A percentile compares a stretch with the other conserved stretches of the same genome.
These are phyloP conservation scores for Teratosphaeria destructans DNA, from an alignment of 2,329 filamentous ascomycete genomes.

Conservation along the genomic window DNA sequence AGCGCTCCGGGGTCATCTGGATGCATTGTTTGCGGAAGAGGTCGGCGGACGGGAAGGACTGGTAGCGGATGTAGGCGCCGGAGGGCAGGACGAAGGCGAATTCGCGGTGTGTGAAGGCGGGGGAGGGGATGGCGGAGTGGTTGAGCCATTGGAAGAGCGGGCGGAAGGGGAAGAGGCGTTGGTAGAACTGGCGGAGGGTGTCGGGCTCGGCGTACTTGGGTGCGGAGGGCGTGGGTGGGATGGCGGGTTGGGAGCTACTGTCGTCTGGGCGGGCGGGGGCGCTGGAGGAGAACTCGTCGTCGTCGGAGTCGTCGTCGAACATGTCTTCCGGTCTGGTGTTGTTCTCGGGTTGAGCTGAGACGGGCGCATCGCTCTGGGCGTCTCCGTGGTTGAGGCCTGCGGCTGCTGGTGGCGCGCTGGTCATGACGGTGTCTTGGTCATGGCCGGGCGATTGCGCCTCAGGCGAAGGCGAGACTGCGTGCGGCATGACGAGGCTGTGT, in stretches of 20 bases:
- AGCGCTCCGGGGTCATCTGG: constrained; percentile 77
- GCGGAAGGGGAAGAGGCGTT: constrained; percentile 88
- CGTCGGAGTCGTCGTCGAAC: constrained; percentile 46
- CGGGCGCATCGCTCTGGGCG: constrained; percentile 7
- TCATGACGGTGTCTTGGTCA: constrained; percentile 25
- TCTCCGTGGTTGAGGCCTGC: constrained; percentile 10
- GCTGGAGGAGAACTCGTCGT: constrained; percentile 49
- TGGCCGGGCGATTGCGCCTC: constrained; percentile 12
- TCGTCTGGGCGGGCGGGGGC: constrained; percentile 37
- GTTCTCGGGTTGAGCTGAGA: constrained; percentile 5
- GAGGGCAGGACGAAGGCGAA: constrained; percentile 93
- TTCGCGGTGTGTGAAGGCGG: constrained; percentile 85
- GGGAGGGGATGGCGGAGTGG: constrained; percentile 73
- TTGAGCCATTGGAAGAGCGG: constrained; percentile 97
- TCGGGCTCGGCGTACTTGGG: constrained; percentile 56
- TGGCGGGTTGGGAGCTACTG: constrained; percentile 25
- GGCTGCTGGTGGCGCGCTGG: constrained; percentile 16
- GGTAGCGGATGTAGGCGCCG: constrained; percentile 86
- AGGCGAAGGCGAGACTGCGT: constrained; percentile 32
- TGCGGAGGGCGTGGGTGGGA: constrained; percentile 13
- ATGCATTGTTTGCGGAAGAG: constrained; percentile 84
- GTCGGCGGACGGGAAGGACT: constrained; percentile 62
- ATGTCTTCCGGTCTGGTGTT: constrained; percentile 42
- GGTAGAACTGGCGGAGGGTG: constrained; percentile 87
- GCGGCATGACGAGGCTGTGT: constrained; percentile 29